These are phyloP conservation scores for Alternaria panax DNA, from an alignment of 2,329 filamentous ascomycete genomes.

Conservation along the genomic window DNA sequence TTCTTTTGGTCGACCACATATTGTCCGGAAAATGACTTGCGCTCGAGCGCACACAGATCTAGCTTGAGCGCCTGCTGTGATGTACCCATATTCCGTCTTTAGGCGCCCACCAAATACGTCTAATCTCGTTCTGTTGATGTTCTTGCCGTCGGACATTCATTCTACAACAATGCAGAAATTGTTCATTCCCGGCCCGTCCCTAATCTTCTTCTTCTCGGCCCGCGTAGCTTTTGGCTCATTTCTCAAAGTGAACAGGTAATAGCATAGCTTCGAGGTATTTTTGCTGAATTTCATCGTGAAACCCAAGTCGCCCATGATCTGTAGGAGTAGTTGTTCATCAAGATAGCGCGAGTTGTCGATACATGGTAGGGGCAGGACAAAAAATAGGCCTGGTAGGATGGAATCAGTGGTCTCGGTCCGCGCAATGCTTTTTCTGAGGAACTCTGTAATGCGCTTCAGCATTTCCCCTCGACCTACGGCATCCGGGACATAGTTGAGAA, in stretches of 20 bases:
- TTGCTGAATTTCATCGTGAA: slow-evolving; percentile 73
- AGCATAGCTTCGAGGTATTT: slow-evolving; percentile 81
- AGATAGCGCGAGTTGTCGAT: slow-evolving; percentile 91
- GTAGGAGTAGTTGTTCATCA: slow-evolving; percentile 70
- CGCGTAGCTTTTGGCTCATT: slow-evolving; percentile 39
- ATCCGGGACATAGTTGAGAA: slow-evolving; percentile 92
- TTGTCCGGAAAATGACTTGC: neutral
- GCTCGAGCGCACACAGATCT: neutral
- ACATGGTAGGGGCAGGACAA: slow-evolving; percentile 89
- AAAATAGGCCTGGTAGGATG: slow-evolving; percentile 72
- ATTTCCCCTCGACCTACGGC: slow-evolving; percentile 79
- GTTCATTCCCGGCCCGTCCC: slow-evolving; percentile 78
- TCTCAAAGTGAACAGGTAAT: slow-evolving; percentile 79
- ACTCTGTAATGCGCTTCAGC: slow-evolving; percentile 61
- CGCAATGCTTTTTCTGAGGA: slow-evolving; percentile 35
- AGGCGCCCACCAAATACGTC: neutral
- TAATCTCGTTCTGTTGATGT: neutral
- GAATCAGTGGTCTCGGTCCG: neutral
- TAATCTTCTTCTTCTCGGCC: slow-evolving; percentile 78
- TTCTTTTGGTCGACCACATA: neutral
- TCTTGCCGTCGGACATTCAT: slow-evolving; percentile 17
- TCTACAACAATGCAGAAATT: slow-evolving; percentile 84
- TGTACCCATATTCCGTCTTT: neutral
- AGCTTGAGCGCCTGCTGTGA: neutral
- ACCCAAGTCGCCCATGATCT: slow-evolving; percentile 80